Evolutionary conservation across 352 stramenopile species (phyloP).

Genomic region (Globisporangium paddicum): DNA sequence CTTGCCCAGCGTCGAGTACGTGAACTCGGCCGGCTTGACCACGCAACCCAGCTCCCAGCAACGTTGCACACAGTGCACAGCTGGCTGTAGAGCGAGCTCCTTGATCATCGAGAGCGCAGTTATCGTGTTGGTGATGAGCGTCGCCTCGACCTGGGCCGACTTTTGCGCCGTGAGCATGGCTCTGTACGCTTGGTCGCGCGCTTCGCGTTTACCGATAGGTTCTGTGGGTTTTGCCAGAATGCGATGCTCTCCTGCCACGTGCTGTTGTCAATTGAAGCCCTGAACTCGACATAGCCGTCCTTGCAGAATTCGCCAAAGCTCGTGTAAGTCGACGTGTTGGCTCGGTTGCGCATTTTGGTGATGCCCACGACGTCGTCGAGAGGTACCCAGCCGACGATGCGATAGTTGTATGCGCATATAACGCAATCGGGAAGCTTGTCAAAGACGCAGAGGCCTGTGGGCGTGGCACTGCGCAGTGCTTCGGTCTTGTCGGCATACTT

Average conservation of each 20-base stretch:
- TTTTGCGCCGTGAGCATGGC: conserved; percentile 20
- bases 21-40: not conserved
- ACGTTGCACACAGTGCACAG: conserved; percentile 43
- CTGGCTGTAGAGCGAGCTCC: conserved; percentile 40
- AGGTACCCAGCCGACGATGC: conserved; percentile 57
- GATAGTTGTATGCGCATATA: conserved; percentile 71
- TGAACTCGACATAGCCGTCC: too few species aligned
- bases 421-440: conserved; percentile 36
- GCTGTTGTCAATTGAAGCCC: conserved; percentile 22
- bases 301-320: too few species aligned
- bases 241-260: conserved; percentile 33
- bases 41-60: not conserved
- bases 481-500: conserved; percentile 3
- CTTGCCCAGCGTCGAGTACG: conserved; percentile 6
- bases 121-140: conserved; percentile 28
- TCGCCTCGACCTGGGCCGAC: conserved; percentile 25
- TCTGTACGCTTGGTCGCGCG: conserved; percentile 43
- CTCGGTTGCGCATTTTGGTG: too few species aligned
- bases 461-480: not conserved
- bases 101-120: conserved; percentile 36
- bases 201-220: conserved; percentile 33
- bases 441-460: not conserved
- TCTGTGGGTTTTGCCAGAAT: conserved; percentile 65
- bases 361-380: conserved; percentile 64
- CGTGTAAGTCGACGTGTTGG: too few species aligned